Base-by-base conservation (phyloP, 371 early-diverging fungal genomes). In the Mucor saturninus region DNA sequence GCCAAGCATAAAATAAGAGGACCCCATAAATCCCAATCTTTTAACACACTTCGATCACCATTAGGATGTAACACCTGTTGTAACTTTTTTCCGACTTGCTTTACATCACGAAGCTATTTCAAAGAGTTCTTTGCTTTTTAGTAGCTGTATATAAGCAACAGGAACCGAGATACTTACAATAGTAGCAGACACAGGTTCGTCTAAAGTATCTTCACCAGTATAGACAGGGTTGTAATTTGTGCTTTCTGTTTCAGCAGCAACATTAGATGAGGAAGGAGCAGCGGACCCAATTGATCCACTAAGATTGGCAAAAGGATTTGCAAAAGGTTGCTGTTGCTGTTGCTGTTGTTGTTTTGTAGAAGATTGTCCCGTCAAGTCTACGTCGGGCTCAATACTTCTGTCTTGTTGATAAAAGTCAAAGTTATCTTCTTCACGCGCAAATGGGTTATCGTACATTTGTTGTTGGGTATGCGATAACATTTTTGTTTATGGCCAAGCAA, bases 1-100 rank as follows among this genome's bases (percentile, higher is more conserved):
- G 87, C 80, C 49, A 96, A 78, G 64, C 96, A 96, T 64, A 97
- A 83, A 54, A 97, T 77, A 51, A 97, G 81, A 21, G 97, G 97
- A 4, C 97, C 97, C 97, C 97, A 97, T 30, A 95, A 79, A 77
- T 96, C 97, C 95, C 95, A 95, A 59, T 95, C 94, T 68, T 83
- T 79, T 64, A 95, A 77, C 37, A 91, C 81, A 66, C 89, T 86
- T 53, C 83, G 75, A 63, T 79, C 72, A 15, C 83, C 86, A 45
- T 83, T 82, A 26, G 95, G 93, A 43, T 87, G 65, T 29, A 93
- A 74, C 31, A 95, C 94, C 73, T 89, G 90, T 64, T 79, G 69
- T 49, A 92, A 70, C 64, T 93, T 95, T 30, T 73, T 79, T 65
- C 86, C 83, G 48, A 93, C 88, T 68, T 86, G 85, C 26, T 77